These are phyloP conservation scores for Ziziphus jujuba DNA, from an alignment of 306 rosid genomes.

Conservation along the genomic window DNA sequence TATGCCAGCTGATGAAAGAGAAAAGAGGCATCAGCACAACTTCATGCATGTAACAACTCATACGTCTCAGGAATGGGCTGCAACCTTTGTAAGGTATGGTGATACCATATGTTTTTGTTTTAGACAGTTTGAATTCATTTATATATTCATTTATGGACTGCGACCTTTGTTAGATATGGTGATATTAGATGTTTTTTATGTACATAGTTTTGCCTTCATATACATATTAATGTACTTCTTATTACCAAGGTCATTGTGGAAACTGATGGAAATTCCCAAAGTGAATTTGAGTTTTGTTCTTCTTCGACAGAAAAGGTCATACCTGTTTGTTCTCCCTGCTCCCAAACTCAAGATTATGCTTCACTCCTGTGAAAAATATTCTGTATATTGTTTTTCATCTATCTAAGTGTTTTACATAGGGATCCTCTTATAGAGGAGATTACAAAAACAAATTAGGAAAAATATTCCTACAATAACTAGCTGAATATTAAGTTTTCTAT, in stretches of 20 bases:
- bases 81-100: conserved; percentile 85
- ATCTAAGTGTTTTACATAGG: too few relatives aligned
- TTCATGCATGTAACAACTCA: conserved; percentile 93
- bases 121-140: conserved; percentile 3
- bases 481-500: too few relatives aligned
- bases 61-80: conserved; percentile 99
- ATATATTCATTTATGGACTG: conserved; percentile 62
- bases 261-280: neutral
- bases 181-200: conserved; percentile 13
- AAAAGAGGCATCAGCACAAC: conserved; percentile 87
- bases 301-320: conserved; percentile 1
- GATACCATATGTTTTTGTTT: conserved; percentile 15
- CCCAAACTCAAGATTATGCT: too few relatives aligned
- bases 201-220: conserved; percentile 1
- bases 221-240: neutral
- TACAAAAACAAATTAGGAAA: too few relatives aligned
- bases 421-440: too few relatives aligned
- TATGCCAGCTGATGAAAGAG: conserved; percentile 94
- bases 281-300: conserved; percentile 3
- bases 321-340: neutral
- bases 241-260: neutral
- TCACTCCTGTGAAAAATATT: too few relatives aligned
- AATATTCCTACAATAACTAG: too few relatives aligned
- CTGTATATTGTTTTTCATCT: too few relatives aligned
- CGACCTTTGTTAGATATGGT: conserved; percentile 84